Evolutionary conservation across 2,329 filamentous ascomycete species (phyloP).

Genomic region (Botrytis tulipae): DNA sequence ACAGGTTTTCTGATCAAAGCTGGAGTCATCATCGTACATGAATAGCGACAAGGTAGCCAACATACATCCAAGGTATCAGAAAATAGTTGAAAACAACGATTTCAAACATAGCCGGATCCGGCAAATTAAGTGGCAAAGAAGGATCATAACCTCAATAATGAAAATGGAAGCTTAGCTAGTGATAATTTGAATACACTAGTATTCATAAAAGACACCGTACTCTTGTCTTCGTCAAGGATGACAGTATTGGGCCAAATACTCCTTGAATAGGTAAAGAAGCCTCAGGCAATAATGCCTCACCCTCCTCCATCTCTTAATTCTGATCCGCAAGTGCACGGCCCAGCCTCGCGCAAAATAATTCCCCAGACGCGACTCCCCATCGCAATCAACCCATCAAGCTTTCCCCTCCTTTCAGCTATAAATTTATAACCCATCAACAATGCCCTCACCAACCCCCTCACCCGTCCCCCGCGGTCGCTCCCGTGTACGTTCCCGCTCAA

Average conservation of each 20-base stretch:
- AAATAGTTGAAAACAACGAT: not conserved
- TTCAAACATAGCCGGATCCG: not conserved
- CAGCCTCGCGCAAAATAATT: slow-evolving; percentile 14
- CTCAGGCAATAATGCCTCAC: not conserved
- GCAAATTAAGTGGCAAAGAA: not conserved
- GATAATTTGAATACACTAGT: not conserved
- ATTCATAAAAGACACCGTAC: not conserved
- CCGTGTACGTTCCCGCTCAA: slow-evolving; percentile 27
- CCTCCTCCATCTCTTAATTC: not conserved
- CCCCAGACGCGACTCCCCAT: slow-evolving; percentile 16
- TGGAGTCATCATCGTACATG: not conserved
- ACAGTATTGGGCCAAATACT: not conserved
- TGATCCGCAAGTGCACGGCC: slow-evolving; percentile 11
- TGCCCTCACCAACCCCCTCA: slow-evolving; percentile 33
- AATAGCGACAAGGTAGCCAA: not conserved
- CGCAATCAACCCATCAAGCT: slow-evolving; percentile 10
- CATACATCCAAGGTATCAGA: not conserved
- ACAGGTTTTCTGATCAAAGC: not conserved
- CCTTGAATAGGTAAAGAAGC: not conserved
- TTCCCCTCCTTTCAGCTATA: not conserved
- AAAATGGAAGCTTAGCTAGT: not conserved
- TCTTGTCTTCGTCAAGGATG: not conserved
- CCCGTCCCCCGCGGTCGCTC: slow-evolving; percentile 31
- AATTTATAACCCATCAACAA: slow-evolving; percentile 14
- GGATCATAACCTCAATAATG: not conserved